phyloP scores from a whole-genome alignment of 1,284 basidiomycete genomes.

The Wallemia mellicola region DNA sequence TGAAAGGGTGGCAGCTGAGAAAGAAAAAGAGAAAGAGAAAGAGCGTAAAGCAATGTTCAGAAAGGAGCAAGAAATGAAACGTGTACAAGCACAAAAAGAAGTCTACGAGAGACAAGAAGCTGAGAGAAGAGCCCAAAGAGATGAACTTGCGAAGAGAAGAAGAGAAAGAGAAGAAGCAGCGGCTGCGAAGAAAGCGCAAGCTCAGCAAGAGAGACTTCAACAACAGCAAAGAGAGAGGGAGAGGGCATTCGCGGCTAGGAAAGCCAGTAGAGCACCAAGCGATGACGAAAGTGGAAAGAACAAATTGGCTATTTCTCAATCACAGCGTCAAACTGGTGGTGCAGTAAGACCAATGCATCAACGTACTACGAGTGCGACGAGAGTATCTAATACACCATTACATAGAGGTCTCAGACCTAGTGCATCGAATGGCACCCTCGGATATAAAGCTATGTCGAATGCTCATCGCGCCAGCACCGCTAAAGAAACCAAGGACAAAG shows the following conservation, averaged over 20 bases:
- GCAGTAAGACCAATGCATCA: background rate
- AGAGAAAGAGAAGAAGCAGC: background rate
- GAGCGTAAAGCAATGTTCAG: background rate
- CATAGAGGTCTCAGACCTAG: background rate
- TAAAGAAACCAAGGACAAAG: background rate
- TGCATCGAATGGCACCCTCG: background rate
- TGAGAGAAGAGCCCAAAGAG: background rate
- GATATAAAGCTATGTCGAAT: background rate
- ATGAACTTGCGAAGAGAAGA: background rate
- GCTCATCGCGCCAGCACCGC: background rate
- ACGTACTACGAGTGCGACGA: background rate
- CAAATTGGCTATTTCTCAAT: background rate
- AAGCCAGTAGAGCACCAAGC: background rate
- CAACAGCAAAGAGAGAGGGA: background rate
- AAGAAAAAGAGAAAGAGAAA: background rate
- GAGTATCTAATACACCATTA: background rate
- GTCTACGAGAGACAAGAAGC: background rate
- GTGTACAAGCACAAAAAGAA: background rate
- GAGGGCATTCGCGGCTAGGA: background rate
- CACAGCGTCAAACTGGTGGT: background rate
- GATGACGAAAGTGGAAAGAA: background rate
- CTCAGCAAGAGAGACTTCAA: background rate
- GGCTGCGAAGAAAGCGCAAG: background rate
- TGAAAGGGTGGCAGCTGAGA: background rate
- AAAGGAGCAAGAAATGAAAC: background rate